Evolutionary conservation across 129 eudicot genomes (phyloP), one percentile per base, ranked within the genome.

Genomic region (Pseudognaphalium luteoalbum): DNA sequence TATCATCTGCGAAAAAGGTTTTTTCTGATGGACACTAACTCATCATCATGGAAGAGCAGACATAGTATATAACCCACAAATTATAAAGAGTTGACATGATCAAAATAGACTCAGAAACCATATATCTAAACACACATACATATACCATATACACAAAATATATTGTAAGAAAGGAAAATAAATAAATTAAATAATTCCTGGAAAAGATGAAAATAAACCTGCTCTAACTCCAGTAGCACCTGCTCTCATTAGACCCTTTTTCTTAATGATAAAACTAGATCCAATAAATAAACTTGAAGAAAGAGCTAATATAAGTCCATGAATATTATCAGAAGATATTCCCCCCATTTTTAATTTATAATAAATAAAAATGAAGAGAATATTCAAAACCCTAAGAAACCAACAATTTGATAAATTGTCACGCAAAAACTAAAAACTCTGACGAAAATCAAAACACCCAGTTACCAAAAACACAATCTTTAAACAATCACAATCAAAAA

Each of bases 261-360:
- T 92, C 92, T 92, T 92, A 10, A 92, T 84, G 29, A 92, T 92
- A 72, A 87, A 92, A 65, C 98, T 92, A 12, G 98, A 74, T 64
- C 98, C 98, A 81, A 92, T 92, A 60, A 92, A 92, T 29, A 90
- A 29, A 76, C 98, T 90, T 44, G 98, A 92, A 29, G 96, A 88
- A 35, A 92, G 12, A 44, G 98, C 98, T 73, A 92, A 86, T 52
- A 82, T 60, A 35, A 92, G 82, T 15, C 98, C 98, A 35, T 71
- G 85, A 14, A 88, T 77, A 82, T 92, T 92, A 73, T 92, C 95
- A 65, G 89, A 77, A 11, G 93, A 85, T 60, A 83, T 76, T 73
- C 95, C 96, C 84, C 80, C 88, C 92, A 86, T 88, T 81, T 82
- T 72, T 47, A 25, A 0, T 21, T 4, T 10, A 15, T 1, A 33